phyloP scores from a whole-genome alignment of 495 filamentous ascomycete species.

The Podospora pseudopauciseta region DNA sequence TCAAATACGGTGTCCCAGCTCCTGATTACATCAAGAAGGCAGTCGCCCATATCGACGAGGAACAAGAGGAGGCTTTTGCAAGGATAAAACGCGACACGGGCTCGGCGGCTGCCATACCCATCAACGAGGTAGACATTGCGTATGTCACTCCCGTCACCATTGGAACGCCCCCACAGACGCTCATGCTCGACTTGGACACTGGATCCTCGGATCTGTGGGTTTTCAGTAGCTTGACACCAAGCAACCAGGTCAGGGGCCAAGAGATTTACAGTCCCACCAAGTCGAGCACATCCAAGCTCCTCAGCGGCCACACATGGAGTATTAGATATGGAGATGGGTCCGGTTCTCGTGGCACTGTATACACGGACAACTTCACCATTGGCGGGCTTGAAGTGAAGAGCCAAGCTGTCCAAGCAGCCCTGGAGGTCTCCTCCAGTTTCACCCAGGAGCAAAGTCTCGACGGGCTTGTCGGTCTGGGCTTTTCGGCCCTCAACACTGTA shows the following conservation, averaged over 20 bases:
- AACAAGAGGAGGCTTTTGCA: background rate
- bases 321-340: slow-evolving; percentile 73
- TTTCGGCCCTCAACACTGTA: slow-evolving; percentile 70
- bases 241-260: slow-evolving; percentile 46
- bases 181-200: slow-evolving; percentile 72
- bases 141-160: slow-evolving; percentile 67
- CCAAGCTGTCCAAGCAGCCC: slow-evolving; percentile 70
- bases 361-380: slow-evolving; percentile 65
- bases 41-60: slow-evolving; percentile 33
- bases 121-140: slow-evolving; percentile 55
- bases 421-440: slow-evolving; percentile 60
- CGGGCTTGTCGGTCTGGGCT: slow-evolving; percentile 72
- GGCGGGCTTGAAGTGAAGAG: slow-evolving; percentile 57
- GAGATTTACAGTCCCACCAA: slow-evolving; percentile 53
- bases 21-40: slow-evolving; percentile 36
- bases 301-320: slow-evolving; percentile 56
- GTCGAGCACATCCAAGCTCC: slow-evolving; percentile 44
- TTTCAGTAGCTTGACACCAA: slow-evolving; percentile 32
- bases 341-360: slow-evolving; percentile 62
- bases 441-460: slow-evolving; percentile 57
- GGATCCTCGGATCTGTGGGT: slow-evolving; percentile 73
- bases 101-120: slow-evolving; percentile 52
- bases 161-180: slow-evolving; percentile 55
- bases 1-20: slow-evolving; percentile 53
- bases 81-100: slow-evolving; percentile 38